These are phyloP conservation scores for Porcisia hertigi DNA, from an alignment of 208 protist species.

Conservation along the genomic window DNA sequence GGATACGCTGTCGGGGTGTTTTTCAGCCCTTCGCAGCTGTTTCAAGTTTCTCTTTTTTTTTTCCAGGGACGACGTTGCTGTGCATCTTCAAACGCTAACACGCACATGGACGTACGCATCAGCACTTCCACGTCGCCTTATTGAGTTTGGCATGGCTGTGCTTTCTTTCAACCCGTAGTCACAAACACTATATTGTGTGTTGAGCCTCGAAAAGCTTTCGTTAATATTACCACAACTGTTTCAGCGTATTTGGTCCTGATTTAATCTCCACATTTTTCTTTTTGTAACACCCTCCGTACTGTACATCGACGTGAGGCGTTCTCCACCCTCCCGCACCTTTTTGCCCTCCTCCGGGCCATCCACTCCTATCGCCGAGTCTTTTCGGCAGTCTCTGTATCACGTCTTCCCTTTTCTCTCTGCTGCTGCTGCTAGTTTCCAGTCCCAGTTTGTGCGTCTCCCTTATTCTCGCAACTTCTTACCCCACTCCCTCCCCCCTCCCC, in stretches of 20 bases:
- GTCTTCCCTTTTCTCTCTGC: background rate
- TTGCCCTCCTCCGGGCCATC: no score
- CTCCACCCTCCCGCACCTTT: background rate
- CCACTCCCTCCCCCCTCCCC: background rate
- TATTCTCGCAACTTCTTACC: background rate
- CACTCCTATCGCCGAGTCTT: background rate
- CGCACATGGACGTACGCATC: background rate
- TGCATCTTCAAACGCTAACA: background rate
- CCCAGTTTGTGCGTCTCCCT: background rate
- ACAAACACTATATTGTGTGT: background rate
- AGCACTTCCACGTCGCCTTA: background rate
- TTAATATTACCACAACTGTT: background rate
- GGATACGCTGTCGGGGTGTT: background rate
- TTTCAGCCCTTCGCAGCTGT: background rate
- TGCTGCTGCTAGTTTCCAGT: background rate
- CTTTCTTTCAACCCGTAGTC: background rate
- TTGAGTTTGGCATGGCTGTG: background rate
- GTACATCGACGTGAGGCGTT: background rate
- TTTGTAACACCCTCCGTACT: background rate
- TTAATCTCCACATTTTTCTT: background rate
- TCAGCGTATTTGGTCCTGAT: background rate
- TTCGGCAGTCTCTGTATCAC: background rate
- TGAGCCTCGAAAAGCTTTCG: background rate
- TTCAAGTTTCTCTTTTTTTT: no score
- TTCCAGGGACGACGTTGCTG: background rate